Evolutionary conservation across 2,329 filamentous ascomycete species (phyloP), one percentile per base, ranked within the genome.

Genomic region (Pseudocercospora macadamiae): DNA sequence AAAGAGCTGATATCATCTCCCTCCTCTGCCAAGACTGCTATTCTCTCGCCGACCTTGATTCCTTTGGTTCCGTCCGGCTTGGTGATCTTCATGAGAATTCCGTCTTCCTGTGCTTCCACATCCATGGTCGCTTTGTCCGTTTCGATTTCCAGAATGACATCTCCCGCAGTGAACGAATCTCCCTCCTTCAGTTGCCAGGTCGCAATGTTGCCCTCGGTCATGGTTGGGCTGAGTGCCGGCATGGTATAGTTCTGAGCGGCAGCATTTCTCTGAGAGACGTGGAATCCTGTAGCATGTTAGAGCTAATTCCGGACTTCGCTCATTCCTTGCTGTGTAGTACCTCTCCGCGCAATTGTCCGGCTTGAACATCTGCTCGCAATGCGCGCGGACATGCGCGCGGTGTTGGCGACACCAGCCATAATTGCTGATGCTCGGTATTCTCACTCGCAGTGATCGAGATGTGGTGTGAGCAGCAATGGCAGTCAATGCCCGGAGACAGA

Each of bases 111-210:
- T 37, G 91, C 91, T 80, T 96, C 92, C 23, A 96, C 91, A 68
- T 96, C 92, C 91, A 96, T 96, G 57, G 90, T 90, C 56, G 91
- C 91, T 82, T 96, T 96, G 77, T 96, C 91, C 59, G 91, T 96
- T 79, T 96, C 91, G 73, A 96, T 95, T 77, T 96, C 91, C 60
- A 96, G 86, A 52, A 96, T 82, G 28, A 96, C 90, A 75, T 96
- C 91, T 66, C 91, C 91, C 58, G 91, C 89, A 51, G 84, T 81
- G 76, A 91, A 96, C 52, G 85, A 83, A 67, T 95, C 90, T 73
- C 91, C 91, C 79, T 96, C 91, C 76, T 93, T 93, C 70, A 96
- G 83, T 75, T 87, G 89, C 91, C 91, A 96, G 62, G 77, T 85
- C 48, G 89, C 84, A 71, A 96, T 96, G 76, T 91, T 95, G 62